Evolutionary conservation across 129 eudicot genomes (phyloP), one percentile per base, ranked within the genome.

Genomic region (Tanacetum coccineum): DNA sequence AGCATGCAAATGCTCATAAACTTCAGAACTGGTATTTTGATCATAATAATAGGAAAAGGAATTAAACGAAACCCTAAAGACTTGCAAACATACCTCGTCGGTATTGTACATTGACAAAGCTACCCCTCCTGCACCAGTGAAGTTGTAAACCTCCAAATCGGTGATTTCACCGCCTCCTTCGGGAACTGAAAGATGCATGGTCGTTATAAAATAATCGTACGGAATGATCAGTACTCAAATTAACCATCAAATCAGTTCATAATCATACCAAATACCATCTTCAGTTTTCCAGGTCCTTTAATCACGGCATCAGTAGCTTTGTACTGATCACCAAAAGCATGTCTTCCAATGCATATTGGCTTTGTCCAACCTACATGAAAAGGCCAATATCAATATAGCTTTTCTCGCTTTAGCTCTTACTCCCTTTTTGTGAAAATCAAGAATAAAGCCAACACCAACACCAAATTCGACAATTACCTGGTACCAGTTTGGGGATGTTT

Each of bases 261-360:
- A 49, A 36, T 15, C 64, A 57, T 79, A 88, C 98, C 96, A 78
- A 88, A 93, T 30, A 93, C 92, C 85, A 93, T 48, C 79, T 86
- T 93, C 47, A 93, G 85, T 70, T 84, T 88, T 69, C 98, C 98
- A 76, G 98, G 79, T 82, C 96, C 98, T 71, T 88, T 83, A 66
- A 88, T 87, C 45, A 93, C 98, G 39, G 85, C 72, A 79, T 93
- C 98, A 70, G 96, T 93, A 55, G 98, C 98, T 70, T 74, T 68
- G 78, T 93, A 93, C 62, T 93, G 98, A 75, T 93, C 98, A 55
- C 96, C 98, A 78, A 93, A 93, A 52, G 98, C 98, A 93, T 93
- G 98, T 66, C 98, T 88, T 60, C 98, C 98, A 13, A 93, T 89
- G 81, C 98, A 93, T 68, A 93, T 93, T 6, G 98, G 95, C 74